phyloP scores from a whole-genome alignment of 305 asterid genomes.

The Solanum chacoense region DNA sequence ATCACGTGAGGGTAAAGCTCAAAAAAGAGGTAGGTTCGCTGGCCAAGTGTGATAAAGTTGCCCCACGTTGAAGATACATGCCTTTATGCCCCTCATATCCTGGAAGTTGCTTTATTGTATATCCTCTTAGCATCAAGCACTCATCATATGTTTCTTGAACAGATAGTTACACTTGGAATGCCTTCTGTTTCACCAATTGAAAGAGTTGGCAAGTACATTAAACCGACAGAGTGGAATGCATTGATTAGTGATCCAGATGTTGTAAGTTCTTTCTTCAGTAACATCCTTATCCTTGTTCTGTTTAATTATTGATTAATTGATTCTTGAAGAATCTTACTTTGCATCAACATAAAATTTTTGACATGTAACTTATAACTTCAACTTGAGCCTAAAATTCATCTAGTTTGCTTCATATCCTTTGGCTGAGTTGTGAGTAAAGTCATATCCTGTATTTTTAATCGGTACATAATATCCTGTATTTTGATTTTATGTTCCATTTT shows the following conservation, averaged over 20 bases:
- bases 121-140: not conserved
- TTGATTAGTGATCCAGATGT: constrained; percentile 74
- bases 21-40: constrained; percentile 59
- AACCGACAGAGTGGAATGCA: constrained; percentile 75
- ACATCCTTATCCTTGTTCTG: not conserved
- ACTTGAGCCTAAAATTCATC: not conserved
- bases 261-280: constrained; percentile 32
- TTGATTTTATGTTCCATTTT: not conserved
- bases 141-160: constrained; percentile 8
- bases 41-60: not conserved
- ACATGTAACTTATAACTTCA: not conserved
- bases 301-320: not conserved
- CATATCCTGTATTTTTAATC: not conserved
- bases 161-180: constrained; percentile 95
- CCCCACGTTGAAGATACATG: not conserved
- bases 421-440: not conserved
- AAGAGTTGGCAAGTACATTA: constrained; percentile 73
- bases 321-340: not conserved
- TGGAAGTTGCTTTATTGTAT: not conserved
- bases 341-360: not conserved
- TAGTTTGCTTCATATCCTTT: not conserved
- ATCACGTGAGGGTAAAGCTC: constrained; percentile 91
- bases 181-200: constrained; percentile 85
- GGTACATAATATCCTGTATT: not conserved
- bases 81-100: not conserved